Evolutionary conservation across 345 rosid species (phyloP), one percentile per base, ranked within the genome.

Genomic region (Trapa bicornis): DNA sequence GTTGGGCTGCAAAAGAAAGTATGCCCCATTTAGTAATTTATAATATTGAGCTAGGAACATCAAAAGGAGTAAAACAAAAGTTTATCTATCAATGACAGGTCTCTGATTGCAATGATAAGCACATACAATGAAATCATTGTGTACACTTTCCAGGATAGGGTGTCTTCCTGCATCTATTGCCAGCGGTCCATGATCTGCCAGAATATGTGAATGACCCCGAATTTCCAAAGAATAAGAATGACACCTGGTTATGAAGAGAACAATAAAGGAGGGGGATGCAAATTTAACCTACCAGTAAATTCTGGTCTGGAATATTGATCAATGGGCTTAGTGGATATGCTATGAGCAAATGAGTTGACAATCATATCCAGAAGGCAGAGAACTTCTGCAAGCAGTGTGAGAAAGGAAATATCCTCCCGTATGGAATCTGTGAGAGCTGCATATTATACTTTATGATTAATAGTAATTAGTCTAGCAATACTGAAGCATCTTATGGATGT

Each of bases 91-190:
- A 22, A 10, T 48, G 61, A 54, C 39, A 10, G 53, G n/a, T 5
- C 33, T 54, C 60, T 8, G 32, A n/a, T 54, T 54, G 35, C 66
- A 65, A 56, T 33, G 37, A 14, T 68, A 75, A 48, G 7, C 68
- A 72, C 75, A 43, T 83, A 90, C 97, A 73, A 90, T 77, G 73
- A 83, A 90, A 73, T 90, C 96, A 72, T 68, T 84, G 86, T 88
- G 97, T 77, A 90, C 82, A 87, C 80, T 82, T 81, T 90, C 98
- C 65, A 90, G 82, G 75, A 93, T 84, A 64, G 98, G 98, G 76
- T 93, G 98, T 80, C 97, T 84, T 77, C 97, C 98, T 68, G 89
- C 85, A 75, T 93, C 97, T 72, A 93, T 87, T 73, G 95, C 98
- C 73, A 93, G 74, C 67, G 98, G 98, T 74, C 97, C 96, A 84